Base-by-base conservation (phyloP, 768 basidiomycete genomes). In the Tricholoma sp. region DNA sequence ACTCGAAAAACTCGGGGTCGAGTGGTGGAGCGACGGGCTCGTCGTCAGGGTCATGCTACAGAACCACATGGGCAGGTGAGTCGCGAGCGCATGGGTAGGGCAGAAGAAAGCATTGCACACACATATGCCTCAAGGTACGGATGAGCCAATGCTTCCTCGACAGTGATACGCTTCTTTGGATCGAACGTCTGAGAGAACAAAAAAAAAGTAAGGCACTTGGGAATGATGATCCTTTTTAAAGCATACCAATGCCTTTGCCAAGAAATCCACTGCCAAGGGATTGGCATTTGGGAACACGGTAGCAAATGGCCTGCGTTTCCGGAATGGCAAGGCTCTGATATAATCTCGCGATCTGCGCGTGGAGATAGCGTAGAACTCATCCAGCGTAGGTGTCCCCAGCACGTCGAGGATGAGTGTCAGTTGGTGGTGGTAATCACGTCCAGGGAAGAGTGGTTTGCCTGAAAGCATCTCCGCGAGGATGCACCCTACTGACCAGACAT, bases 361-460 rank as follows among this genome's bases (percentile, higher is more conserved):
- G 14, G 91, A 94, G 68, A 99, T 98, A 37, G 92, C 92, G 74
- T 98, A 94, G 74, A 98, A 98, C 67, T 98, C 97, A 63, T 99
- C 97, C 55, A 98, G 78, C 2, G 94, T 92, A 2, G 97, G 97
- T 31, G 97, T 98, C 21, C 97, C 97, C 46, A 99, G 85, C 29
- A 98, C 91, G 64, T 98, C 95, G 66, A 98, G 83, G 68, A 98
- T 99, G 56, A 98, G 83, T 1, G 89, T 88, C 41, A 99, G 81
- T 62, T 98, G 97, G 66, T 99, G 93, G 72, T 98, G 95, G 71
- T 95, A 95, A 76, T 89, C 96, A 37, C 94, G 84, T 16, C 97
- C 97, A 0, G 95, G 95, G 81, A 99, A 99, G 31, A 99, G 80
- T 0, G 96, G 95, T 66, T 94, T 95, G 27, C 94, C 92, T 16